These are phyloP conservation scores for Phylloporus arenicola DNA, from an alignment of 768 basidiomycete genomes.

Conservation along the genomic window DNA sequence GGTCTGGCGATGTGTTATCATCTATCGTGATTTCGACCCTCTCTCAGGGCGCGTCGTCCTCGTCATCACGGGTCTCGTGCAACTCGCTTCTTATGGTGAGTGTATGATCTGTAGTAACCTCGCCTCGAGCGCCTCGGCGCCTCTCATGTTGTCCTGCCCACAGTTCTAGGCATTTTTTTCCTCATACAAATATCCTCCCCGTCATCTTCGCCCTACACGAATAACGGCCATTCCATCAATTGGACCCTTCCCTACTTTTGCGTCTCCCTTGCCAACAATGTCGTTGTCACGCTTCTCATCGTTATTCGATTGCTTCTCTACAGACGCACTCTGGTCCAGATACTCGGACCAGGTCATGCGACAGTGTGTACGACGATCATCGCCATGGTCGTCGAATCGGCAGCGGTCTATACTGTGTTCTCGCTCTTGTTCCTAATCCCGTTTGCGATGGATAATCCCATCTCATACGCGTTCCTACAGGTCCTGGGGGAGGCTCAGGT, in stretches of 20 bases:
- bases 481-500: conserved; percentile 32
- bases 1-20: conserved; percentile 29
- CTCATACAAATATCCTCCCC: conserved; percentile 24
- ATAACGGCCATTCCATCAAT: conserved; percentile 9
- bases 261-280: conserved; percentile 24
- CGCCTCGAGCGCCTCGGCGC: background rate
- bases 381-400: conserved; percentile 26
- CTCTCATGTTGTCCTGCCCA: background rate
- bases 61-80: conserved; percentile 17
- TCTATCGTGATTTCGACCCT: conserved; percentile 18
- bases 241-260: conserved; percentile 27
- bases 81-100: conserved; percentile 24
- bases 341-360: conserved; percentile 21
- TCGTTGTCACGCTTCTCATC: conserved; percentile 22
- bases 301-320: conserved; percentile 24
- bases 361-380: conserved; percentile 23
- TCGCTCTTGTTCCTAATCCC: no score
- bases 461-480: conserved; percentile 33
- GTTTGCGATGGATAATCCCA: no score
- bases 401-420: conserved; percentile 26
- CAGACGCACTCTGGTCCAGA: conserved; percentile 15
- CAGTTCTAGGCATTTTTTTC: conserved; percentile 24
- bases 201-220: conserved; percentile 22
- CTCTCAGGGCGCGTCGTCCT: conserved; percentile 14
- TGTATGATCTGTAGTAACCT: background rate